Base-by-base conservation (phyloP, 768 basidiomycete species). In the Collybia nuda region DNA sequence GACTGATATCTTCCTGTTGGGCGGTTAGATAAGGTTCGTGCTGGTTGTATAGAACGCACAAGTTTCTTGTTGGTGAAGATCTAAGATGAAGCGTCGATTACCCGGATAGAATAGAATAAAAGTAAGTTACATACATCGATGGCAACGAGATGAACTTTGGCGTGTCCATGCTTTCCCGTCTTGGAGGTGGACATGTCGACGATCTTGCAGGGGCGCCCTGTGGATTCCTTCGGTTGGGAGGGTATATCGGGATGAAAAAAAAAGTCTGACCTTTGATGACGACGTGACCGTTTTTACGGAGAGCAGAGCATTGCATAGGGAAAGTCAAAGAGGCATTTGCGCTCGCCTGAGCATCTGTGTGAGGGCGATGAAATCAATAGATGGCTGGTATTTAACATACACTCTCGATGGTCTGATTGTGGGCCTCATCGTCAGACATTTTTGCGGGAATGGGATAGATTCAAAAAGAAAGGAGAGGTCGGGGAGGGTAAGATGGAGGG, bases 131-230 rank as follows among this genome's bases (percentile, higher is more conserved):
- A 26, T 67, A 97, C 95, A 75, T 99, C 97, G 68, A 92, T 90
- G 68, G 86, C 97, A 62, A 98, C 84, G 56, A 99, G 82, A 75
- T 98, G 94, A 67, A 98, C 97, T 77, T 98, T 99, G 72, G 97
- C 96, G 78, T 99, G 96, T 63, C 96, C 96, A 79, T 98, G 96
- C 85, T 98, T 98, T 63, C 96, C 95, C 42, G 94, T 96, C 85
- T 98, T 98, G 70, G 95, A 98, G 77, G 95, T 97, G 56, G 93
- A 96, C 95, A 97, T 98, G 71, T 97, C 94, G 62, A 94, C 86
- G 75, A 93, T 93, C 80, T 98, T 98, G 90, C 95, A 98, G 59
- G 95, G 95, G 62, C 94, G 85, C 60, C 79, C 88, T 89, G 57
- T 35, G 44, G 12, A 50, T 47, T 53, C 51, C 17, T 9, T 41